Conservation (phyloP, 345 rosid genomes). For the Psidium friedrichsthalianum region DNA sequence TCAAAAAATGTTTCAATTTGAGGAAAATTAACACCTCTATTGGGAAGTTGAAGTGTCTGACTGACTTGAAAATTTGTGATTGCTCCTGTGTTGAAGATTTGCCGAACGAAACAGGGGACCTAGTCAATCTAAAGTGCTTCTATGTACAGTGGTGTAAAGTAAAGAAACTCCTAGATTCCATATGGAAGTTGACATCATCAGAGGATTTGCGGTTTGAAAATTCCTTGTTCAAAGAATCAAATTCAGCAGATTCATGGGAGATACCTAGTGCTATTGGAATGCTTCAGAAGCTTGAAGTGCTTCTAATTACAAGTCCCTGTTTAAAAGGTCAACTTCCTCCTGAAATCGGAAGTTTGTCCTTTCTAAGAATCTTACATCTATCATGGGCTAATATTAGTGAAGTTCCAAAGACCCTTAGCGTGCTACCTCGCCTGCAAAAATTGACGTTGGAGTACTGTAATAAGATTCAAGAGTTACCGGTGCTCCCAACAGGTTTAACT, state of each 20-base stretch:
- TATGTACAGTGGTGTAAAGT: background rate
- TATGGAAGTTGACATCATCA: background rate
- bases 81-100: too few species aligned
- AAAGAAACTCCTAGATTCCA: background rate
- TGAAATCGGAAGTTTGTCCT: too few species aligned
- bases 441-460: background rate
- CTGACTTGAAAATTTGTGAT: background rate
- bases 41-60: background rate
- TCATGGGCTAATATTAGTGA: too few species aligned
- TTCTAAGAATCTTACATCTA: background rate
- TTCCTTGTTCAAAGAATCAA: too few species aligned
- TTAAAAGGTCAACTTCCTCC: background rate
- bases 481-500: background rate
- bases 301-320: accelerated
- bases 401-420: background rate
- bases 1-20: background rate
- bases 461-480: too few species aligned
- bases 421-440: background rate
- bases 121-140: background rate
- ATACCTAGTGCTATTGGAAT: background rate
- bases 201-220: background rate
- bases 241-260: background rate
- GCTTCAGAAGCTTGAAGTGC: background rate
- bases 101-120: background rate
- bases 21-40: background rate